A percentile compares a stretch with the other conserved stretches of the same genome.
phyloP scores from a whole-genome alignment of 139 green algal genomes.

The Deuterostichococcus epilithicus region DNA sequence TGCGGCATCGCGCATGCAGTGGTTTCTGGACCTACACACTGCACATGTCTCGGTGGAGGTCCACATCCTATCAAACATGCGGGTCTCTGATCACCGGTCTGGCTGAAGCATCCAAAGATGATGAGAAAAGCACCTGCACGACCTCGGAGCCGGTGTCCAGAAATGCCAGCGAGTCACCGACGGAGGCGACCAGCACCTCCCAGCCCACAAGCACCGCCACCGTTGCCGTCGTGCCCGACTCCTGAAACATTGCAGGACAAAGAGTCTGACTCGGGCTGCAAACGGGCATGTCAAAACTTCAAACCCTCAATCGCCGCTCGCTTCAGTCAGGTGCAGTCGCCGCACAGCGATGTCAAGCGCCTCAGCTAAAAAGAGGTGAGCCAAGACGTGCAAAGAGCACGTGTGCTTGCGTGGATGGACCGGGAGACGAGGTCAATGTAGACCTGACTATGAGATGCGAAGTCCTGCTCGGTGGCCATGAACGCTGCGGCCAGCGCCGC shows the following conservation, averaged over 20 bases:
- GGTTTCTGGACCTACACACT: too few relatives aligned
- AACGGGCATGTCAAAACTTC: not conserved
- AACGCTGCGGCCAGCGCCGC: conserved; percentile 25
- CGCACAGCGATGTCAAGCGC: not conserved
- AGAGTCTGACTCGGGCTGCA: not conserved
- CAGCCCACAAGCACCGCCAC: conserved; percentile 59
- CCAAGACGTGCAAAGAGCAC: not conserved
- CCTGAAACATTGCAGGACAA: conserved; percentile 11
- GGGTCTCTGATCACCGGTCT: too few relatives aligned
- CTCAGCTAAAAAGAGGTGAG: not conserved
- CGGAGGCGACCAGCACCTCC: conserved; percentile 55
- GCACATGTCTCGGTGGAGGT: too few relatives aligned
- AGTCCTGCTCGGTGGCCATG: conserved; percentile 8
- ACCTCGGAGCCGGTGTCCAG: conserved; percentile 73
- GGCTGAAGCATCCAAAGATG: conserved; percentile 7
- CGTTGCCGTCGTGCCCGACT: conserved; percentile 75
- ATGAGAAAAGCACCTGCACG: conserved; percentile 32
- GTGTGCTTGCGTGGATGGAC: not conserved
- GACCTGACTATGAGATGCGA: conserved; percentile 15
- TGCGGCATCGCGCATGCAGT: too few relatives aligned
- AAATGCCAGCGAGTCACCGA: conserved; percentile 58
- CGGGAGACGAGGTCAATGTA: not conserved
- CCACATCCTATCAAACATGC: too few relatives aligned
- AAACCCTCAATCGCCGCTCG: not conserved
- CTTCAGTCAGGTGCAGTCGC: not conserved